A percentile compares a stretch with the other conserved stretches of the same genome.
These are phyloP conservation scores for Musa balbisiana DNA, from an alignment of 202 grass and related monocot species.

Conservation along the genomic window DNA sequence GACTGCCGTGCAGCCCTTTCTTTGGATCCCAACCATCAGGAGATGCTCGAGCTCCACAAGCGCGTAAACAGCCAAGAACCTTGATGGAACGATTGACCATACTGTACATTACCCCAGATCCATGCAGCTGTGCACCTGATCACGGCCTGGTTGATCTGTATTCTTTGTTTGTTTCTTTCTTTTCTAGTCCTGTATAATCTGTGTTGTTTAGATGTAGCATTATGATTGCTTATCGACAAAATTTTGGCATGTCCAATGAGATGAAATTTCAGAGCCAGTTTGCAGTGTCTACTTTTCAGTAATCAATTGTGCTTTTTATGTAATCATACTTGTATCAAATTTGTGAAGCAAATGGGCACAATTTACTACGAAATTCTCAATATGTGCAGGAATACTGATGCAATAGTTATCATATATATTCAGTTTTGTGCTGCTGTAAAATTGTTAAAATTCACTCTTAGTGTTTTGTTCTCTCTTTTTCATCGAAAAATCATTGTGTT, in stretches of 20 bases:
- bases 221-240: neutral
- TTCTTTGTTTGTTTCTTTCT: neutral
- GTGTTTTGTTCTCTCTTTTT: too few species aligned
- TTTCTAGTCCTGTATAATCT: neutral
- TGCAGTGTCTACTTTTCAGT: neutral
- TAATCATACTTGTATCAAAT: too few species aligned
- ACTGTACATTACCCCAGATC: constrained; percentile 5
- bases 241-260: neutral
- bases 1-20: constrained; percentile 91
- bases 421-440: too few species aligned
- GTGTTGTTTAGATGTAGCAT: neutral
- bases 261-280: neutral
- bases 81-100: constrained; percentile 20
- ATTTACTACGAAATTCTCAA: too few species aligned
- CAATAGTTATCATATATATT: too few species aligned
- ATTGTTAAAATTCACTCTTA: too few species aligned
- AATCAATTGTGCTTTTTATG: neutral
- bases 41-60: constrained; percentile 98
- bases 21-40: constrained; percentile 93
- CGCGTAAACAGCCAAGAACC: constrained; percentile 95
- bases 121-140: neutral
- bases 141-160: neutral
- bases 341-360: too few species aligned
- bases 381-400: too few species aligned
- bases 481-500: too few species aligned